Evolutionary conservation across 2,329 filamentous ascomycete species (phyloP).

Genomic region (Paraconiothyrium sp.): DNA sequence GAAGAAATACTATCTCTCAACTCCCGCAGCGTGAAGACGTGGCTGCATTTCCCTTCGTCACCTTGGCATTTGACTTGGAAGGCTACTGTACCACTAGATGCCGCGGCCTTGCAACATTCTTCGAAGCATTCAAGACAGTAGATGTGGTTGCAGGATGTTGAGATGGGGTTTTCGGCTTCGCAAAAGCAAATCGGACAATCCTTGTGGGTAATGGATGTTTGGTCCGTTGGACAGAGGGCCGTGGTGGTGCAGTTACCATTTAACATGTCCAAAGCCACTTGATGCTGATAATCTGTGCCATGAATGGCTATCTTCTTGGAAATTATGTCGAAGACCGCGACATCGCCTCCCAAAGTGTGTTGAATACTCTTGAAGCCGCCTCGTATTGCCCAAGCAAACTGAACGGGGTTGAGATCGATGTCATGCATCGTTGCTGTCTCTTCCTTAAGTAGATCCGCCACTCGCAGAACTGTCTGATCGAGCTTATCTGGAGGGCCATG

Average conservation of each 20-base stretch:
- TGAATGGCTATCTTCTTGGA: conserved; percentile 17
- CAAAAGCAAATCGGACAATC: conserved; percentile 26
- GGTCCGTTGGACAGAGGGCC: neutral
- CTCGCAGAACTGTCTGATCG: conserved; percentile 21
- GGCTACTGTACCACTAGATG: conserved; percentile 14
- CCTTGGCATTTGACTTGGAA: conserved; percentile 23
- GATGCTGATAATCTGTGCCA: conserved; percentile 19
- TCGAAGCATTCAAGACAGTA: conserved; percentile 21
- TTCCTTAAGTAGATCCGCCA: conserved; percentile 20
- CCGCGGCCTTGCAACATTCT: conserved; percentile 22
- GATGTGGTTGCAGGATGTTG: neutral
- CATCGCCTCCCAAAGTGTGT: conserved; percentile 16
- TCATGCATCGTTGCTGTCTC: conserved; percentile 3
- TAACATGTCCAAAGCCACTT: conserved; percentile 16
- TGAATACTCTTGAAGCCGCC: conserved; percentile 21
- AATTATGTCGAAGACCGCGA: conserved; percentile 18
- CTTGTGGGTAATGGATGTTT: conserved; percentile 1
- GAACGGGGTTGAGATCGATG: conserved; percentile 17
- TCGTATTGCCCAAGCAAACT: conserved; percentile 20
- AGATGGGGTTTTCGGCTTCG: conserved; percentile 17
- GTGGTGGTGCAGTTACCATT: conserved; percentile 1
- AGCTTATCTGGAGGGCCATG: conserved; percentile 31
- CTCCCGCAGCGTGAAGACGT: conserved; percentile 15
- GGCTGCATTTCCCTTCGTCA: conserved; percentile 16
- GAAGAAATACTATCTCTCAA: conserved; percentile 17